A percentile compares a stretch with the other conserved stretches of the same genome.
Conservation (phyloP, 306 rosid genomes). For the Prinsepia uniflora region DNA sequence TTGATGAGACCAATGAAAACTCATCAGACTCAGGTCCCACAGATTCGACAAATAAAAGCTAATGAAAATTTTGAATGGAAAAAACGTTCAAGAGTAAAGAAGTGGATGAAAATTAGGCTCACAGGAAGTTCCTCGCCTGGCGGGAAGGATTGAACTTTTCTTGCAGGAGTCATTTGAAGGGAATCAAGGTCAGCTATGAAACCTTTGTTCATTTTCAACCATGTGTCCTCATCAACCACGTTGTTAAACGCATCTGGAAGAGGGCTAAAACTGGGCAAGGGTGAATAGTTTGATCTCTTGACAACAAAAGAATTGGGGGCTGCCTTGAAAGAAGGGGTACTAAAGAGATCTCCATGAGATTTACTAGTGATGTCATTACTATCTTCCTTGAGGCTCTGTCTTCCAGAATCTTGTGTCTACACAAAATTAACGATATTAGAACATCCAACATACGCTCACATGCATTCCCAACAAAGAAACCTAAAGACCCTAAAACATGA, state of each 20-base stretch:
- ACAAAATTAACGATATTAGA: constrained; percentile 19
- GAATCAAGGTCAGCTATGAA: constrained; percentile 76
- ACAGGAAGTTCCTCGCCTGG: constrained; percentile 53
- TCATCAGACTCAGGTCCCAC: constrained; percentile 1
- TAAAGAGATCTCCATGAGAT: constrained; percentile 59
- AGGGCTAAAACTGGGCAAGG: constrained; percentile 64
- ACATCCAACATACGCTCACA: neutral
- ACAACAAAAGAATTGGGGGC: constrained; percentile 66
- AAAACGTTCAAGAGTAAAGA: neutral
- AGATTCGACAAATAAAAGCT: neutral
- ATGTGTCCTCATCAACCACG: constrained; percentile 83
- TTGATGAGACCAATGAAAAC: constrained; percentile 20
- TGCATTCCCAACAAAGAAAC: neutral
- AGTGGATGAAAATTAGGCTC: constrained; percentile 29
- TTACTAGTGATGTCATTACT: constrained; percentile 39
- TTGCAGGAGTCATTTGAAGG: constrained; percentile 70
- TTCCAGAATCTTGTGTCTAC: constrained; percentile 47
- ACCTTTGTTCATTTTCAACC: constrained; percentile 93
- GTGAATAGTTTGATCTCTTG: constrained; percentile 57
- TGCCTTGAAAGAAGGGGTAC: constrained; percentile 69
- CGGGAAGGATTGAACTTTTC: constrained; percentile 68
- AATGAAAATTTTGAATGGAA: neutral
- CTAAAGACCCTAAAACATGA: neutral
- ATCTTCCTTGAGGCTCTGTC: constrained; percentile 42
- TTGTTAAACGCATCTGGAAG: constrained; percentile 69